These are phyloP conservation scores for Margaritispora aquatica DNA, from an alignment of 495 filamentous ascomycete genomes.

Conservation along the genomic window DNA sequence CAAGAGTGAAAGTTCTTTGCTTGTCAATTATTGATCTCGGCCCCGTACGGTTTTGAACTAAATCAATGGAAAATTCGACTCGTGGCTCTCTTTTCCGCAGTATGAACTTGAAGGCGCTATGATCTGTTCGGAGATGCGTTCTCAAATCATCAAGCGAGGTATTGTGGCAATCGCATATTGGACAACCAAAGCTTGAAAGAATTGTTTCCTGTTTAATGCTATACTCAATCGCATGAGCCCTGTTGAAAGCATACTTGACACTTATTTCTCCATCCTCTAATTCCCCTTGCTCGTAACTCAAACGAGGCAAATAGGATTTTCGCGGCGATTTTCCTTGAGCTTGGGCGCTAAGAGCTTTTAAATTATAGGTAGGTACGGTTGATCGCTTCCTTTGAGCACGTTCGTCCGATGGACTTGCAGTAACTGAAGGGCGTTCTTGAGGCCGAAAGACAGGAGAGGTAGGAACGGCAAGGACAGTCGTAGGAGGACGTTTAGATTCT, in stretches of 20 bases:
- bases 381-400: constrained; percentile 26
- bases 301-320: constrained; percentile 31
- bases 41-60: neutral
- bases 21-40: neutral
- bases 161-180: constrained; percentile 38
- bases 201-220: constrained; percentile 32
- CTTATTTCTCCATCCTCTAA: constrained; percentile 3
- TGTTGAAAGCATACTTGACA: constrained; percentile 17
- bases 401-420: constrained; percentile 12
- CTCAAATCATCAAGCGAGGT: constrained; percentile 36
- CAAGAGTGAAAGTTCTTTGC: constrained; percentile 29
- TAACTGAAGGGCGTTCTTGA: neutral
- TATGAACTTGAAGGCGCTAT: constrained; percentile 38
- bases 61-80: constrained; percentile 17
- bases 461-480: neutral
- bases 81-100: constrained; percentile 30
- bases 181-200: constrained; percentile 36
- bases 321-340: constrained; percentile 38
- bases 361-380: constrained; percentile 43
- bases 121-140: constrained; percentile 34
- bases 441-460: neutral
- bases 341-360: constrained; percentile 41
- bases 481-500: neutral
- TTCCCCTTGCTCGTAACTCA: constrained; percentile 20
- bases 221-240: constrained; percentile 5